Conservation (phyloP, 139 green algal species). For the Tetraselmis chui region DNA sequence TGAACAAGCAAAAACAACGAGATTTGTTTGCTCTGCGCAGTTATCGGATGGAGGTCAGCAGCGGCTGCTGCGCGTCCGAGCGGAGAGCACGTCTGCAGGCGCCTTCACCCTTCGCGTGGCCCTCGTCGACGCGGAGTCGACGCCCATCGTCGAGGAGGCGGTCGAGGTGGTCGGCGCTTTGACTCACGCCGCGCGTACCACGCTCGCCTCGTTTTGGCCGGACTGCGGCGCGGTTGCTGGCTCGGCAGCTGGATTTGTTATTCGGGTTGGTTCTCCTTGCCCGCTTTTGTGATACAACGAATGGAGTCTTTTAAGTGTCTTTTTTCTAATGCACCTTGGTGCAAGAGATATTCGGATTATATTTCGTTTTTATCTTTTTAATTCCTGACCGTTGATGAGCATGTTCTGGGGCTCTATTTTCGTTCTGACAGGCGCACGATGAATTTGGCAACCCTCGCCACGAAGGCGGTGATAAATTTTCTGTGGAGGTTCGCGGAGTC, state of each 20-base stretch:
- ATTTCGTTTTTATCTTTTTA: too few species aligned
- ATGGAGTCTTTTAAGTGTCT: too few species aligned
- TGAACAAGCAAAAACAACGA: too few species aligned
- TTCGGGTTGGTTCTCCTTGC: constrained; percentile 19
- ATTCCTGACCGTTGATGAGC: too few species aligned
- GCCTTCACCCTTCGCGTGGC: constrained; percentile 1
- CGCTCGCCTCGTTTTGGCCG: constrained; percentile 15
- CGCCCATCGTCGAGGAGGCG: not conserved
- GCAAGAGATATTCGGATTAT: too few species aligned
- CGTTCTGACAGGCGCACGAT: constrained; percentile 20
- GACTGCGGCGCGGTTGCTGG: constrained; percentile 16
- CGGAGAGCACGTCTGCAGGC: not conserved
- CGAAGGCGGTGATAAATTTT: constrained; percentile 15
- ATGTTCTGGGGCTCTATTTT: not conserved
- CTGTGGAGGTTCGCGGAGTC: constrained; percentile 10
- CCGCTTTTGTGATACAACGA: too few species aligned
- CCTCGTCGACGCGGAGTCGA: not conserved
- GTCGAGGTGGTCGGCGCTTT: constrained; percentile 12
- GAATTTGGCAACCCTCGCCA: constrained; percentile 9
- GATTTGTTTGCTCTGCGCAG: too few species aligned
- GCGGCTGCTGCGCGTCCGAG: not conserved
- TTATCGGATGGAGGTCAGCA: too few species aligned
- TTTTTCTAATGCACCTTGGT: too few species aligned
- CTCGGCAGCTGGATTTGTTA: constrained; percentile 14
- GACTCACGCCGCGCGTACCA: not conserved